Evolutionary conservation across 2,329 filamentous ascomycete genomes (phyloP).

Genomic region (Monilinia polystroma): DNA sequence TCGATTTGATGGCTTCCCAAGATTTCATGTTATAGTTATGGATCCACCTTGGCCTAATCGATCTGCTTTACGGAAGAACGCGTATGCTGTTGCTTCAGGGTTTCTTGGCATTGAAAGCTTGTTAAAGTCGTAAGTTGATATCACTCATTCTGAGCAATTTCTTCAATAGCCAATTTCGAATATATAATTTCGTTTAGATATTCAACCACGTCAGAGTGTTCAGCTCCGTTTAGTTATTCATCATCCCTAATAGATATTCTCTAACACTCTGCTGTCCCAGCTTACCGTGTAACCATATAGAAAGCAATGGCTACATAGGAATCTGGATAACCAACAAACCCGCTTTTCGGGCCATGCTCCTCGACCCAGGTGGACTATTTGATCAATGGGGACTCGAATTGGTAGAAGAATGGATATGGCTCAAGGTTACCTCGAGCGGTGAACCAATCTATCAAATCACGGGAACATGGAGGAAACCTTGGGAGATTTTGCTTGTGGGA

Average conservation of each 20-base stretch:
- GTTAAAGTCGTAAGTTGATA: neutral
- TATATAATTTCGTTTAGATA: neutral
- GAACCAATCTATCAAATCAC: conserved; percentile 56
- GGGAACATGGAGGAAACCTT: conserved; percentile 69
- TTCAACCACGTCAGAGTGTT: neutral
- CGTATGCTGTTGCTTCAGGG: conserved; percentile 42
- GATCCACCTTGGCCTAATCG: conserved; percentile 83
- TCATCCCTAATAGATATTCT: conserved; percentile 56
- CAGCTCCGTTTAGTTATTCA: conserved; percentile 32
- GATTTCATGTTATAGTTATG: conserved; percentile 67
- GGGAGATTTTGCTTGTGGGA: conserved; percentile 69
- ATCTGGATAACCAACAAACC: conserved; percentile 78
- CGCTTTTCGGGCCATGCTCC: conserved; percentile 51
- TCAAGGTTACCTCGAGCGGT: conserved; percentile 67
- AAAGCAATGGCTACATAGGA: conserved; percentile 57
- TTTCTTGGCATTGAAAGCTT: neutral
- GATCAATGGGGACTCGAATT: conserved; percentile 64
- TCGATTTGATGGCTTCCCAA: conserved; percentile 41
- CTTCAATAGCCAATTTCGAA: neutral
- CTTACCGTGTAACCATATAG: conserved; percentile 30
- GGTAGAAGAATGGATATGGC: conserved; percentile 73
- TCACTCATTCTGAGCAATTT: neutral
- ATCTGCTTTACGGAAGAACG: conserved; percentile 62
- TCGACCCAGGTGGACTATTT: conserved; percentile 59
- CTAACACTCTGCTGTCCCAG: conserved; percentile 39